A percentile compares a stretch with the other conserved stretches of the same genome.
phyloP scores from a whole-genome alignment of 176 grass and related monocot genomes.

The Zizania latifolia region DNA sequence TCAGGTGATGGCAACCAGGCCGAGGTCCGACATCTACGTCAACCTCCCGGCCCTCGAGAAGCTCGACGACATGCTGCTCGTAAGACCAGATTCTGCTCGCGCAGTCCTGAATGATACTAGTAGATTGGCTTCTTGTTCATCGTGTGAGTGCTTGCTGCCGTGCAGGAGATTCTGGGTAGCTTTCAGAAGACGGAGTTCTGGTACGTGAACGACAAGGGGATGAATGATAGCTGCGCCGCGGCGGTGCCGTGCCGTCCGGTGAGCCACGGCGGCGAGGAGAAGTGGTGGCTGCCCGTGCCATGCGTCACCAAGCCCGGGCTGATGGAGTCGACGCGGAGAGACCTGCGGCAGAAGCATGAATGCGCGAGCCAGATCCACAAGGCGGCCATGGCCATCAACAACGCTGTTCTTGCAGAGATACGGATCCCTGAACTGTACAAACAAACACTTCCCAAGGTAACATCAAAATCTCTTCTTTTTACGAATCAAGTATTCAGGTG shows the following conservation, averaged over 20 bases:
- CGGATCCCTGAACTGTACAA: constrained; percentile 63
- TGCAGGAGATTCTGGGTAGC: constrained; percentile 69
- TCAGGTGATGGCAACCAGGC: constrained; percentile 71
- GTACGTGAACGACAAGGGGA: constrained; percentile 63
- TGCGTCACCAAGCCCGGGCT: constrained; percentile 62
- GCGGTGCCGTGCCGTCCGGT: constrained; percentile 32
- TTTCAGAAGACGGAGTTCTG: constrained; percentile 92
- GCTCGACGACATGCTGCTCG: constrained; percentile 81
- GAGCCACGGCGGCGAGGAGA: constrained; percentile 49
- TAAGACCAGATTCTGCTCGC: constrained; percentile 18
- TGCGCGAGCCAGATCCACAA: constrained; percentile 87
- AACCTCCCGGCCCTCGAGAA: constrained; percentile 91
- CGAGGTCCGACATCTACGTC: constrained; percentile 70
- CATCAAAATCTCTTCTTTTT: neutral
- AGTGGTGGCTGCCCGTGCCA: constrained; percentile 92
- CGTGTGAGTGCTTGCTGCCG: neutral
- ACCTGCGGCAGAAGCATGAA: constrained; percentile 66
- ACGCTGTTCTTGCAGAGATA: constrained; percentile 53
- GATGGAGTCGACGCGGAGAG: constrained; percentile 48
- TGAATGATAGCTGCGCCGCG: constrained; percentile 19
- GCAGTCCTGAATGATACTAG: neutral
- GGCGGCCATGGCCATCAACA: constrained; percentile 90
- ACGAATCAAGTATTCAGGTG: too few relatives aligned
- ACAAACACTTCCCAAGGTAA: constrained; percentile 64
- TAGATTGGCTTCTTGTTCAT: neutral